Conservation (phyloP, 1,284 basidiomycete species). For the Austroboletus novae-zelandiae region DNA sequence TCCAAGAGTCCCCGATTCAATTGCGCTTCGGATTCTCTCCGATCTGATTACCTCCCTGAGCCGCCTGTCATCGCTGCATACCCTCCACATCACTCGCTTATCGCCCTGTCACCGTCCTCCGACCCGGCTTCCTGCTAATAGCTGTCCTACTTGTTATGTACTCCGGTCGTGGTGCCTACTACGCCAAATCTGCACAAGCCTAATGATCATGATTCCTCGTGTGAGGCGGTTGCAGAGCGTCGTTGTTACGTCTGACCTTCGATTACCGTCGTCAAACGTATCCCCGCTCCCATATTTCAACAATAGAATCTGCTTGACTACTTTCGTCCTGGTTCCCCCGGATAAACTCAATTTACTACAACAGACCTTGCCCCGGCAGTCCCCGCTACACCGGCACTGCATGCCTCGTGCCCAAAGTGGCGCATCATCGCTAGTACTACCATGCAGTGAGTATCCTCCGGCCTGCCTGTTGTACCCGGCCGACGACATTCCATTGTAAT, state of each 20-base stretch:
- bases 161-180: neutral
- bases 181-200: neutral
- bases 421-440: neutral
- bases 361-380: neutral
- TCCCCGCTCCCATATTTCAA: constrained; percentile 1
- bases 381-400: constrained; percentile 8
- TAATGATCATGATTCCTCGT: constrained; percentile 1
- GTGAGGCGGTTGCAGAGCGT: neutral
- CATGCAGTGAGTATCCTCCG: neutral
- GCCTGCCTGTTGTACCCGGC: neutral
- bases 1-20: neutral
- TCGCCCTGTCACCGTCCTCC: neutral
- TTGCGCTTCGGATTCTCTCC: neutral
- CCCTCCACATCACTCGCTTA: neutral
- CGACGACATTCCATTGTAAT: constrained; percentile 4
- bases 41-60: neutral
- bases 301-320: constrained; percentile 7
- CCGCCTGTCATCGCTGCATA: neutral
- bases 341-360: constrained; percentile 1
- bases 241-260: constrained; percentile 13
- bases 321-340: constrained; percentile 3
- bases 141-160: neutral
- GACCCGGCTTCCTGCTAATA: neutral
- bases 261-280: constrained; percentile 16
- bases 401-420: constrained; percentile 1